Base-by-base conservation (phyloP, 2,329 filamentous ascomycete species). In the Didymella pomorum region DNA sequence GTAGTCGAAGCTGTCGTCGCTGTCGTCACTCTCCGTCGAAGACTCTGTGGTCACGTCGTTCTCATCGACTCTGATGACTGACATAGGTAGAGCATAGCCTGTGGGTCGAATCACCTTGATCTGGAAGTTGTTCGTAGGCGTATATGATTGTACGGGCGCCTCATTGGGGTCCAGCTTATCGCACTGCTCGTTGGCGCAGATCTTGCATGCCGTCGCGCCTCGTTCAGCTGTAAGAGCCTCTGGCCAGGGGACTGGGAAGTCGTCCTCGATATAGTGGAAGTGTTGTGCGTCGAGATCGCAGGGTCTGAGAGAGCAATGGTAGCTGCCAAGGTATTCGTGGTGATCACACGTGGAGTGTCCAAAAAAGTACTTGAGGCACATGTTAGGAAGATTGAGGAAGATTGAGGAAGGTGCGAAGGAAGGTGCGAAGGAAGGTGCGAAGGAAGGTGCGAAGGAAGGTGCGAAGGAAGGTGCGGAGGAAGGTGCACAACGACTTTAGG, bases 281-380 rank as follows among this genome's bases (percentile, higher is more conserved):
- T 54, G 56, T n/a, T 54, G 56, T 25, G 2, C 28, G 41, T 35
- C 21, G 41, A 54, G 41, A 16, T 46, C 41, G 35, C 56, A 59
- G 12, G 46, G 56, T 10, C 9, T 49, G 1, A 20, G 14, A 8
- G 25, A 20, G 56, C 56, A 59, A 31, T 59, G 46, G 14, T 54
- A 41, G 35, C 51, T 55, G 46, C 56, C 56, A 12, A 59, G 45
- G 14, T 59, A 59, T 23, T 54, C 51, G 26, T 54, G 33, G 21
- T 59, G 56, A 25, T 47, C 28, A 18, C 56, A 59, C n/a, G 21
- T 7, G 5, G 39, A 23, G 26, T 51, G 12, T 3, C 23, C 6
- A 16, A 59, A 14, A 11, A 51, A 59, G 26, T 46, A 59, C 31
- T 59, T 54, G 20, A 59, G 50, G 18, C 56, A 59, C 56, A 59